Percentiles rank a stretch among this genome's conserved stretches.
Evolutionary conservation across 1,284 basidiomycete genomes (phyloP).

Genomic region (Apiotrichum laibachii): DNA sequence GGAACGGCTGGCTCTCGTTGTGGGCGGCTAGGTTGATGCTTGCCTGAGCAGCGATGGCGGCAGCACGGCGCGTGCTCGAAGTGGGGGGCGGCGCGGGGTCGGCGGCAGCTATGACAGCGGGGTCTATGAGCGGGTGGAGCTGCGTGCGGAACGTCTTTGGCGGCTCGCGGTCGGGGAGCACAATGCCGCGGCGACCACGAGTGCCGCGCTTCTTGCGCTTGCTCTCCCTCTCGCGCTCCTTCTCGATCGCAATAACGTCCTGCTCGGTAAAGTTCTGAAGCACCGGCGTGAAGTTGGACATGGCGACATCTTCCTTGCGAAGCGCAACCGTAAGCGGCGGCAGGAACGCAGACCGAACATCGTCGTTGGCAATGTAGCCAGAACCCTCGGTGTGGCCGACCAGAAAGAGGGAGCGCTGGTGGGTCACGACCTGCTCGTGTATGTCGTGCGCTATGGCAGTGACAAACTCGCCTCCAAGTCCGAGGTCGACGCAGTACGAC

Average conservation of each 20-base stretch:
- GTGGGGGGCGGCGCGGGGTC: constrained; percentile 57
- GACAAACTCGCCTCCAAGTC: constrained; percentile 89
- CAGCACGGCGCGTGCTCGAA: constrained; percentile 64
- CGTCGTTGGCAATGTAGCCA: constrained; percentile 78
- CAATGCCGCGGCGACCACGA: constrained; percentile 81
- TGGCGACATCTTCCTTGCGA: constrained; percentile 70
- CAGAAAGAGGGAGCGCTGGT: constrained; percentile 88
- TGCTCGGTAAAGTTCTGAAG: constrained; percentile 85
- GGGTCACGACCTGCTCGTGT: constrained; percentile 88
- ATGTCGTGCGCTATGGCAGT: constrained; percentile 95
- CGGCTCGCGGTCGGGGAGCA: constrained; percentile 88
- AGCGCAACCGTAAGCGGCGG: constrained; percentile 65
- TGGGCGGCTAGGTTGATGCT: constrained; percentile 48
- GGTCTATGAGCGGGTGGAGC: constrained; percentile 53
- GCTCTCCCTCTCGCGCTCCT: constrained; percentile 88
- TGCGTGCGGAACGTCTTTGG: constrained; percentile 86
- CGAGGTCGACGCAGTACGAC: constrained; percentile 81
- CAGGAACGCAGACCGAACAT: constrained; percentile 84
- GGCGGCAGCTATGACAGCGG: constrained; percentile 28
- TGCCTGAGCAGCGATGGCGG: constrained; percentile 72
- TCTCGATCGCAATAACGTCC: constrained; percentile 83
- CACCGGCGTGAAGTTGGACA: constrained; percentile 72
- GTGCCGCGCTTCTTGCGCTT: constrained; percentile 77
- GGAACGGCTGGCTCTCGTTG: constrained; percentile 46
- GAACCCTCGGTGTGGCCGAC: constrained; percentile 84